Evolutionary conservation across 768 basidiomycete species (phyloP).

Genomic region (Neoboletus brunneissimus): DNA sequence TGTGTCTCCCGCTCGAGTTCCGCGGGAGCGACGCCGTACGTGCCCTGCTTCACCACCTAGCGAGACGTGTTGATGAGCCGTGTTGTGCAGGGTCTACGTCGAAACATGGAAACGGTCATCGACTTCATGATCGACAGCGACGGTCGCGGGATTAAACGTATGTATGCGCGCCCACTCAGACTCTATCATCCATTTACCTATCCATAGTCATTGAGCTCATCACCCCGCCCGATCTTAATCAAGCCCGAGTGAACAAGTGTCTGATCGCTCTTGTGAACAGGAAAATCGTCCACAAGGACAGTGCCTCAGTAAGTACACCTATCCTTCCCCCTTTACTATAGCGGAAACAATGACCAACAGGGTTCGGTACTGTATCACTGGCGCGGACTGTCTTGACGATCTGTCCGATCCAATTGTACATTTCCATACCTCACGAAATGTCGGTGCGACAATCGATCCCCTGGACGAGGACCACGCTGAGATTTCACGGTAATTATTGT

Average conservation of each 20-base stretch:
- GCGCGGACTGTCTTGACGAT: conserved; percentile 49
- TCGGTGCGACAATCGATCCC: background rate
- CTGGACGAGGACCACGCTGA: background rate
- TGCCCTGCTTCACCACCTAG: conserved; percentile 4
- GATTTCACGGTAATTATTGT: background rate
- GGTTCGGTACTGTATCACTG: conserved; percentile 69
- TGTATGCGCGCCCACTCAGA: conserved; percentile 36
- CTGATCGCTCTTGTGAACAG: conserved; percentile 86
- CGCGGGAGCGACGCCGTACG: conserved; percentile 83
- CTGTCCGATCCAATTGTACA: background rate
- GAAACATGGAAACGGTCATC: conserved; percentile 79
- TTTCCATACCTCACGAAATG: background rate
- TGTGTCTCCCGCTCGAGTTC: conserved; percentile 83
- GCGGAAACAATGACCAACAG: conserved; percentile 31
- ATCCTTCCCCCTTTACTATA: background rate
- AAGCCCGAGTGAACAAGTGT: conserved; percentile 91
- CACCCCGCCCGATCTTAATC: conserved; percentile 76
- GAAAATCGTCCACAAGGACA: conserved; percentile 80
- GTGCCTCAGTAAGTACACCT: conserved; percentile 45
- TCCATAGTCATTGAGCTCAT: conserved; percentile 73
- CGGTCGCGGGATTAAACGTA: conserved; percentile 53
- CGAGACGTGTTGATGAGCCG: background rate
- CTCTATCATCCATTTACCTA: background rate
- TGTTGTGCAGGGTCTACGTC: conserved; percentile 57
- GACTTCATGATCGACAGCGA: conserved; percentile 68